These are phyloP conservation scores for Aspergillus jensenii DNA, from an alignment of 2,329 filamentous ascomycete genomes.

Conservation along the genomic window DNA sequence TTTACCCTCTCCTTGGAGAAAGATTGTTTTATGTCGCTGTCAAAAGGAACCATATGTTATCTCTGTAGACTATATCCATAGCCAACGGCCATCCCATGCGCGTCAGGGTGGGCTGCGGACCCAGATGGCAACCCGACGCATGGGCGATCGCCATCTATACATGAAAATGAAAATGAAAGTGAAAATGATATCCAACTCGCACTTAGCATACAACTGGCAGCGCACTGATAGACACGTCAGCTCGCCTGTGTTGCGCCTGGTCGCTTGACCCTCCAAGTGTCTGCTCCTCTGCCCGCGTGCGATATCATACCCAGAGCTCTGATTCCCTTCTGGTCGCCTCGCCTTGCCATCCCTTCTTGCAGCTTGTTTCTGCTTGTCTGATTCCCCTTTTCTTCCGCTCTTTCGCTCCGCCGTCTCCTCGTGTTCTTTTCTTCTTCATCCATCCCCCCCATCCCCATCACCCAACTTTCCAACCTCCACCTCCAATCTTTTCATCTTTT, in stretches of 20 bases:
- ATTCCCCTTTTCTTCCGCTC: slow-evolving; percentile 10
- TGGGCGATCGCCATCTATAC: slow-evolving; percentile 4
- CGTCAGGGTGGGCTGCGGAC: background rate
- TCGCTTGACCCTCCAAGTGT: background rate
- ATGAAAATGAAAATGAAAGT: background rate
- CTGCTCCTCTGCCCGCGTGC: background rate
- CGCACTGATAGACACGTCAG: background rate
- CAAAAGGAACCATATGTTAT: background rate
- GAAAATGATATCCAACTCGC: slow-evolving; percentile 2
- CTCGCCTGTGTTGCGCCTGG: background rate
- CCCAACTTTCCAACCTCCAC: slow-evolving; percentile 12
- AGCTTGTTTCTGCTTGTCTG: slow-evolving; percentile 15
- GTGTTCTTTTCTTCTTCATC: slow-evolving; percentile 24
- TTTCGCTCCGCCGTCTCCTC: slow-evolving; percentile 11
- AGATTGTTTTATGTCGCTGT: background rate
- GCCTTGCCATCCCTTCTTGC: slow-evolving; percentile 14
- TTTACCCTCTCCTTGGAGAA: too few species aligned
- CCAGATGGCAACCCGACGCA: background rate
- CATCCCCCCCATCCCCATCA: slow-evolving; percentile 16
- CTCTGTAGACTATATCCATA: background rate
- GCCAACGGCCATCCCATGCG: background rate
- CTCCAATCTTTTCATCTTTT: slow-evolving; percentile 5
- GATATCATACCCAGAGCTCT: background rate
- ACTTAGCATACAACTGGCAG: background rate
- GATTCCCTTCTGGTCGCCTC: background rate